Base-by-base conservation (phyloP, 2,329 filamentous ascomycete species). In the Epichloe sibirici region DNA sequence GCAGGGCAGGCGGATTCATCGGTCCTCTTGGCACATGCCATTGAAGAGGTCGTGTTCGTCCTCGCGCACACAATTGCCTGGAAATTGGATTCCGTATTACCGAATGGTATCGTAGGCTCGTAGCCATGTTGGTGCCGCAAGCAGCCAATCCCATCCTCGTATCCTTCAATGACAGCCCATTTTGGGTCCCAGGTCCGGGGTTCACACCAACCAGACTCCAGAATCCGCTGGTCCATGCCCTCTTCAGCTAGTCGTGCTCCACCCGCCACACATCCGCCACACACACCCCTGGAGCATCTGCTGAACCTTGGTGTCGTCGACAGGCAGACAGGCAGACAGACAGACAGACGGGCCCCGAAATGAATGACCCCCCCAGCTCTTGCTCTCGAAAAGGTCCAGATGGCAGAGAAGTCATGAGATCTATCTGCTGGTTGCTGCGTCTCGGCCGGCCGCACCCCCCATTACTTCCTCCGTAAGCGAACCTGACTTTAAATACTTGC, bases 401-500 rank as follows among this genome's bases (percentile, higher is more conserved):
- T 21, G 17, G 17, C 17, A 21, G 8, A 5, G 5, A 49, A 40
- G 47, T 43, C 38, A 49, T 49, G 48, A 43, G 38, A 44, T 31
- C 44, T 31, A 37, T 39, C 34, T 25, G 28, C 39, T 28, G 37
- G 38, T 35, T 49, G 38, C 42, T 51, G 40, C 35, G 35, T 51
- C 31, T 45, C 28, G 25, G 48, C 25, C 39, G 48, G 25, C 38
- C 25, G 37, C 17, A 28, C 44, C 34, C 49, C 42, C 15, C 5
- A 38, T 28, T 8, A 8, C 28, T 35, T 13, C 6, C 25, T 51
- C 39, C 17, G 25, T 38, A 44, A n/a, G 45, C 43, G 9, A 35
- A 28, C 46, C 45, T 39, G 51, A 34, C 48, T 49, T 53, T 54
- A 56, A 54, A 53, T 39, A 49, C 52, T 52, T 28, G 44, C 48